phyloP scores from a whole-genome alignment of 805 yeast genomes.

The Cyberlindnera americana region DNA sequence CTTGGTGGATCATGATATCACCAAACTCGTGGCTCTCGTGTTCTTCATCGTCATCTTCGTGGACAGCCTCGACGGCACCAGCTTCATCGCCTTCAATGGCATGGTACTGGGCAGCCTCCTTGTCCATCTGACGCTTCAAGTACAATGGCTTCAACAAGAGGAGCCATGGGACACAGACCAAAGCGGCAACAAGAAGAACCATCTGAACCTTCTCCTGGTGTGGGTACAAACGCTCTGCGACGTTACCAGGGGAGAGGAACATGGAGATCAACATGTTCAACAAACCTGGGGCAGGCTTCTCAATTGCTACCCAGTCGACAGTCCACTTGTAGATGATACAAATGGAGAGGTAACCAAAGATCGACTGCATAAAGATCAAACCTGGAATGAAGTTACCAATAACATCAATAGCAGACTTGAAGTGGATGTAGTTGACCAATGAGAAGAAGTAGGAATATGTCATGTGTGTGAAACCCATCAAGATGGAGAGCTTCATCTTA shows the following conservation, averaged over 20 bases:
- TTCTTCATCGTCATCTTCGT: conserved; percentile 13
- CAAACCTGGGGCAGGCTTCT: conserved; percentile 83
- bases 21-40: conserved; percentile 69
- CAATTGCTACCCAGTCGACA: conserved; percentile 81
- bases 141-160: conserved; percentile 69
- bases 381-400: conserved; percentile 95
- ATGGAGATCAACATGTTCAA: conserved; percentile 92
- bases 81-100: conserved; percentile 38
- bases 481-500: conserved; percentile 93
- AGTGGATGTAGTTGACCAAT: conserved; percentile 69
- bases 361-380: conserved; percentile 89
- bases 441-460: conserved; percentile 84
- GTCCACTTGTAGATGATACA: conserved; percentile 92
- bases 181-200: conserved; percentile 67
- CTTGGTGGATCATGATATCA: conserved; percentile 94
- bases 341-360: conserved; percentile 86
- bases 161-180: conserved; percentile 90
- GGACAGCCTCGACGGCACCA: conserved; percentile 24
- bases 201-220: conserved; percentile 81
- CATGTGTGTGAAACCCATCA: conserved; percentile 96
- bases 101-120: conserved; percentile 27
- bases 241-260: conserved; percentile 90
- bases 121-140: conserved; percentile 52
- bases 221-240: conserved; percentile 73
- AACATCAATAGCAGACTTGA: conserved; percentile 71